A percentile compares a stretch with the other conserved stretches of the same genome.
phyloP scores from a whole-genome alignment of 1,284 basidiomycete genomes.

The Apiotrichum akiyoshidainum region DNA sequence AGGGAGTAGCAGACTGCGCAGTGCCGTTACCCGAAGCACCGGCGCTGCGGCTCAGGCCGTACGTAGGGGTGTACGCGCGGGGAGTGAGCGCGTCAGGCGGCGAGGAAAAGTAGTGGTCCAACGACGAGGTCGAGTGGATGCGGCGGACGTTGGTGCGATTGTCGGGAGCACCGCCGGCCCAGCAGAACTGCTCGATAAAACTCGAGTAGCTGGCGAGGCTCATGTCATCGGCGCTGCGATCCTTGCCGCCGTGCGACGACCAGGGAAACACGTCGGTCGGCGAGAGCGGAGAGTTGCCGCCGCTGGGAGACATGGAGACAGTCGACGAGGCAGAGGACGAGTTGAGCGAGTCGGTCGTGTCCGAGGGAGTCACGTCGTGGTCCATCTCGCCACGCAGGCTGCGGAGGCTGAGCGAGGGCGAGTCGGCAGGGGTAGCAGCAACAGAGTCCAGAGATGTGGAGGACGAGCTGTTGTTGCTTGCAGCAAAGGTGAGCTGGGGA shows the following conservation, averaged over 20 bases:
- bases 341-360: conserved; percentile 28
- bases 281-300: conserved; percentile 24
- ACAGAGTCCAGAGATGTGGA: conserved; percentile 10
- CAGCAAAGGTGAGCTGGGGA: conserved; percentile 9
- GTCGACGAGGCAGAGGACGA: conserved; percentile 32
- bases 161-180: conserved; percentile 11
- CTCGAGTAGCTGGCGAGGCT: conserved; percentile 41
- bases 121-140: conserved; percentile 33
- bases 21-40: conserved; percentile 6
- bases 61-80: conserved; percentile 16
- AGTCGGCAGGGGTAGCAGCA: conserved; percentile 18
- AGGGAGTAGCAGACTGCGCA: background rate
- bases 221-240: conserved; percentile 22
- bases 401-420: conserved; percentile 7
- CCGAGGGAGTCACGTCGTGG: conserved; percentile 5
- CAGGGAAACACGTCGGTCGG: conserved; percentile 36
- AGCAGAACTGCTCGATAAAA: conserved; percentile 48
- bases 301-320: conserved; percentile 10
- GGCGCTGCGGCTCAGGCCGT: conserved; percentile 10
- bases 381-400: background rate
- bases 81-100: conserved; percentile 20
- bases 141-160: background rate
- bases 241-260: conserved; percentile 26
- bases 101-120: conserved; percentile 41
- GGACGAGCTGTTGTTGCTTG: conserved; percentile 14